These are phyloP conservation scores for Flaveria ramosissima DNA, from an alignment of 129 eudicot species.

Conservation along the genomic window DNA sequence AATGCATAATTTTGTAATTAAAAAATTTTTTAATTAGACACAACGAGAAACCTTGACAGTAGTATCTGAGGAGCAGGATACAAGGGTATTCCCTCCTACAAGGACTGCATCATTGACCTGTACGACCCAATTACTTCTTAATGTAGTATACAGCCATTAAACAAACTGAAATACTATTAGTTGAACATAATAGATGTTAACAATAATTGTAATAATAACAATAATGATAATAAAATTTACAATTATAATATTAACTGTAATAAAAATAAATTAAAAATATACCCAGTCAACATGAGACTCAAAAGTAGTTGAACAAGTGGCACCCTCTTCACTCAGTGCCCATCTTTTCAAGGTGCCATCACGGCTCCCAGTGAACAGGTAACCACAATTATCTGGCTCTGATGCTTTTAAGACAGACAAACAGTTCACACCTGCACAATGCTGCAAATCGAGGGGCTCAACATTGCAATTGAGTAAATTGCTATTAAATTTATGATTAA, in stretches of 20 bases:
- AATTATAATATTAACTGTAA: neutral
- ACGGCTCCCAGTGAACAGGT: conserved; percentile 91
- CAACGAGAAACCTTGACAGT: conserved; percentile 68
- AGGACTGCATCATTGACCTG: conserved; percentile 98
- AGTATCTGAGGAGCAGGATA: conserved; percentile 94
- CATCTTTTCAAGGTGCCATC: conserved; percentile 96
- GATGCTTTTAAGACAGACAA: conserved; percentile 68
- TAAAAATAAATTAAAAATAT: conserved; percentile 11
- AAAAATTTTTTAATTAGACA: neutral
- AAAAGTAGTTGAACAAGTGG: conserved; percentile 84
- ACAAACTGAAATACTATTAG: neutral
- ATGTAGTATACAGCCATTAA: conserved; percentile 7
- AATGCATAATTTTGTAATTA: neutral
- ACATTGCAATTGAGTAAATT: neutral
- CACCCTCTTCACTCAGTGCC: conserved; percentile 67
- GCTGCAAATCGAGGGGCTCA: conserved; percentile 50
- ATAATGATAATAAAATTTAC: neutral
- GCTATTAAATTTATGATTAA: neutral
- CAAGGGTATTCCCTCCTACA: conserved; percentile 71
- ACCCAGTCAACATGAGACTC: conserved; percentile 99
- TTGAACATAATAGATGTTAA: conserved; percentile 6
- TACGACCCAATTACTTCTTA: conserved; percentile 22
- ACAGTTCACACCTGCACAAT: conserved; percentile 89
- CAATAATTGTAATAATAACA: conserved; percentile 3
- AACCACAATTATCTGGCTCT: conserved; percentile 46